These are phyloP conservation scores for Lachnellula hyalina DNA, from an alignment of 2,329 filamentous ascomycete genomes.

Conservation along the genomic window DNA sequence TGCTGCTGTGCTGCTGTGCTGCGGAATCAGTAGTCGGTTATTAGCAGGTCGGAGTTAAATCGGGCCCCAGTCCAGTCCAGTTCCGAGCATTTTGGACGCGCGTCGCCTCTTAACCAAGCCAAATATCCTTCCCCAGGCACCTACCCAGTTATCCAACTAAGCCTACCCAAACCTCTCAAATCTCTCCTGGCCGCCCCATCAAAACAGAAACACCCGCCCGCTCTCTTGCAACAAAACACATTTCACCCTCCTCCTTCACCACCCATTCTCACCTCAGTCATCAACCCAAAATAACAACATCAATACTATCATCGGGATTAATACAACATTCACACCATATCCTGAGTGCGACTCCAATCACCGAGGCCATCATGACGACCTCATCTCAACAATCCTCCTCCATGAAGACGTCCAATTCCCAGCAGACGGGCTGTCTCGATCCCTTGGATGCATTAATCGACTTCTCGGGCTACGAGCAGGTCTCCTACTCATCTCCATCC, in stretches of 20 bases:
- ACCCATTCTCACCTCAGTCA: neutral
- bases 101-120: conserved; percentile 13
- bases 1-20: neutral
- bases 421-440: conserved; percentile 27
- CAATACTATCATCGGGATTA: neutral
- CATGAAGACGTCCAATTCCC: conserved; percentile 22
- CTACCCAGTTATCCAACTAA: conserved; percentile 6
- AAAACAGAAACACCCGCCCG: too few species aligned
- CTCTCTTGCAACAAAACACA: too few species aligned
- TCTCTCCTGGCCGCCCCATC: neutral
- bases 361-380: conserved; percentile 19
- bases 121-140: conserved; percentile 12
- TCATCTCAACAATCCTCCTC: conserved; percentile 20
- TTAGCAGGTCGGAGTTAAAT: neutral
- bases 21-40: conserved; percentile 1
- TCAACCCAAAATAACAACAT: conserved; percentile 1
- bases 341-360: neutral
- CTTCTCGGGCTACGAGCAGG: conserved; percentile 57
- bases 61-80: neutral
- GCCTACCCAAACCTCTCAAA: conserved; percentile 1
- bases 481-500: conserved; percentile 56
- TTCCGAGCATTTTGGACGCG: conserved; percentile 12
- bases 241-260: neutral
- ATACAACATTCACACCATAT: neutral
- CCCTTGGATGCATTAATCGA: conserved; percentile 54